Evolutionary conservation across 108 stramenopile genomes (phyloP), one percentile per base, ranked within the genome.

Genomic region (Conticribra guillardii): DNA sequence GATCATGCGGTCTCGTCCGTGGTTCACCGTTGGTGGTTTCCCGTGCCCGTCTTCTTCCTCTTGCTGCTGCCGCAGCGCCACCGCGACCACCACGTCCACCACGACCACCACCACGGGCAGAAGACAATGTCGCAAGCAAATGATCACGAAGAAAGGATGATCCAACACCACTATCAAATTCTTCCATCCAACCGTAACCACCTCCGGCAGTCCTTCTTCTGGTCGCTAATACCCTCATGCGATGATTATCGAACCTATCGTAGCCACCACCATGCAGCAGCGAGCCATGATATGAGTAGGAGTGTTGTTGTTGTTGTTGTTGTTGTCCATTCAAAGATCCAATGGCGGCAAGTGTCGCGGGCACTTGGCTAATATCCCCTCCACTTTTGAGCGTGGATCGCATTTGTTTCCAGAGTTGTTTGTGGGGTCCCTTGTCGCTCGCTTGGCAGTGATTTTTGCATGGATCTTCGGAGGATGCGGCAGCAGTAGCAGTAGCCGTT

Each of bases 381-480:
- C 71, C 71, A 18, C 37, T 31, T 44, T 57, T 63, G 27, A 64
- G 21, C 37, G 71, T 61, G 17, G 31, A 30, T n/a, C 71, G 60
- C 62, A 73, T 54, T 15, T 56, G 29, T 45, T 63, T 73, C 71
- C 71, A 73, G 8, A 73, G 41, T 3, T 52, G n/a, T 3, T 44
- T 47, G 1, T 23, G 24, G 1, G 32, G 9, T 0, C 71, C 71
- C 24, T 47, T 63, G 62, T 73, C 62, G n/a, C 54, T 73, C 24
- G 71, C 71, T 26, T 64, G 37, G 54, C 71, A 73, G 44, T 73
- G 71, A 57, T 73, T 73, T 15, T 33, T 28, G 46, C 61, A 55
- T 4, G 52, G 71, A 41, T 53, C 28, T 30, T 19, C 30, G 37
- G 34, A 24, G 44, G 23, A 27, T 3, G 28, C 0, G 2, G 56